A percentile compares a stretch with the other conserved stretches of the same genome.
These are phyloP conservation scores for Peronospora belbahrii DNA, from an alignment of 352 stramenopile species.

Conservation along the genomic window DNA sequence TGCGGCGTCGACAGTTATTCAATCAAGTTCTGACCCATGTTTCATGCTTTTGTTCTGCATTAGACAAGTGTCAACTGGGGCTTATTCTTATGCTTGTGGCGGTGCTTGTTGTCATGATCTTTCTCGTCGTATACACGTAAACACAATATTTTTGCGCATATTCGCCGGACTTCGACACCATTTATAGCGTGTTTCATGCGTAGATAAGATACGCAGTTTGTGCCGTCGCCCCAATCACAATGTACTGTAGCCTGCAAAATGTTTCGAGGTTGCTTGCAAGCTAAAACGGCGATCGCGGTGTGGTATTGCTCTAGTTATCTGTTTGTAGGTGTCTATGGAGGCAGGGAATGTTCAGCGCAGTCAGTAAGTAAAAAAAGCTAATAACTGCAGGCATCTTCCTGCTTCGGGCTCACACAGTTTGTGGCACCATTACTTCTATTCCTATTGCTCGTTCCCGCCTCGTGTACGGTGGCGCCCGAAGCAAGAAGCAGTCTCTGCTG, in stretches of 20 bases:
- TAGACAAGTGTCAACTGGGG: conserved; percentile 72
- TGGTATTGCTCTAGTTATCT: conserved; percentile 20
- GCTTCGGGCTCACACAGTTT: conserved; percentile 24
- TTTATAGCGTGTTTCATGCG: not conserved
- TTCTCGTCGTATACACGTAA: conserved; percentile 82
- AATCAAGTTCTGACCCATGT: not conserved
- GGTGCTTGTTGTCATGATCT: conserved; percentile 66
- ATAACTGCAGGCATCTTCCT: conserved; percentile 36
- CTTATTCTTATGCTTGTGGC: conserved; percentile 65
- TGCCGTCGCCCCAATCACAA: conserved; percentile 11
- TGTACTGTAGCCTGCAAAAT: conserved; percentile 18
- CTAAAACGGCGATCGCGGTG: conserved; percentile 4
- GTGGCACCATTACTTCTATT: conserved; percentile 23
- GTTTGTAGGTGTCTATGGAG: conserved; percentile 15
- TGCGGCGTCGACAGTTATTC: not conserved
- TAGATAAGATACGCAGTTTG: conserved; percentile 12
- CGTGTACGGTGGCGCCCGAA: conserved; percentile 16
- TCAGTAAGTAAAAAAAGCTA: conserved; percentile 20
- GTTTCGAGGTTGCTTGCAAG: not conserved
- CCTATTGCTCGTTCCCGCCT: conserved; percentile 19
- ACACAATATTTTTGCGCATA: not conserved
- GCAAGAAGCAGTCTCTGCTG: conserved; percentile 19
- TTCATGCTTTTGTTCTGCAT: not conserved
- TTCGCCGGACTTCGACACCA: not conserved
- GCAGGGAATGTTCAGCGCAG: conserved; percentile 1